Conservation (phyloP, 2,329 filamentous ascomycete species). For the Apiospora saccharicola region DNA sequence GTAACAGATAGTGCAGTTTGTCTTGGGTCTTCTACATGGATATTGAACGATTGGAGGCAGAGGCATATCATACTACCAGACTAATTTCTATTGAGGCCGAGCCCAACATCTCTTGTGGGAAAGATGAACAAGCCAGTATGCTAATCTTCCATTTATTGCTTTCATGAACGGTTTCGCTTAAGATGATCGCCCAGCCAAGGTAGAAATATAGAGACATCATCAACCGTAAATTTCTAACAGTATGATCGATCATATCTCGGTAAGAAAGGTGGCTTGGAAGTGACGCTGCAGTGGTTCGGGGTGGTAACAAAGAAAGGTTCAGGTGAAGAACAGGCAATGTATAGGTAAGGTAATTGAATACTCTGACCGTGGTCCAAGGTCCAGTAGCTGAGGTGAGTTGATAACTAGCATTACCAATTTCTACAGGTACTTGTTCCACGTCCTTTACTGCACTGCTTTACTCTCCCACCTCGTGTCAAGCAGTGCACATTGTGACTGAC, state of each 20-base stretch:
- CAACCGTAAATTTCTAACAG: background rate
- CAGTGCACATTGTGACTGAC: background rate
- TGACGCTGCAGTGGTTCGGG: background rate
- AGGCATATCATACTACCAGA: no score
- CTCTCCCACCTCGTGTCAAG: background rate
- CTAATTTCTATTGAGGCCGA: no score
- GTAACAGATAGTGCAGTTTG: background rate
- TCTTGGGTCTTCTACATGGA: background rate
- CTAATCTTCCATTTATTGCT: no score
- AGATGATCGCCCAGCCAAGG: no score
- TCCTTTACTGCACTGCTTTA: background rate
- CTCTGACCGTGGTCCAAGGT: background rate
- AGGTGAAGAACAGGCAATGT: background rate
- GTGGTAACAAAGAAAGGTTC: background rate
- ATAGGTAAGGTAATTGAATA: background rate
- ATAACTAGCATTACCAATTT: background rate
- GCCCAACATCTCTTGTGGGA: no score
- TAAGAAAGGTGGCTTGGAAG: background rate
- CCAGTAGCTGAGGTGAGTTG: background rate
- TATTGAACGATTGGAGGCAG: no score
- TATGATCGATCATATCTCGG: background rate
- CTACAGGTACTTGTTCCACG: background rate
- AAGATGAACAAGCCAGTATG: no score
- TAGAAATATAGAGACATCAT: background rate
- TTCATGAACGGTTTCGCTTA: background rate